Evolutionary conservation across 306 rosid species (phyloP), one percentile per base, ranked within the genome.

Genomic region (Cicer cuneatum): DNA sequence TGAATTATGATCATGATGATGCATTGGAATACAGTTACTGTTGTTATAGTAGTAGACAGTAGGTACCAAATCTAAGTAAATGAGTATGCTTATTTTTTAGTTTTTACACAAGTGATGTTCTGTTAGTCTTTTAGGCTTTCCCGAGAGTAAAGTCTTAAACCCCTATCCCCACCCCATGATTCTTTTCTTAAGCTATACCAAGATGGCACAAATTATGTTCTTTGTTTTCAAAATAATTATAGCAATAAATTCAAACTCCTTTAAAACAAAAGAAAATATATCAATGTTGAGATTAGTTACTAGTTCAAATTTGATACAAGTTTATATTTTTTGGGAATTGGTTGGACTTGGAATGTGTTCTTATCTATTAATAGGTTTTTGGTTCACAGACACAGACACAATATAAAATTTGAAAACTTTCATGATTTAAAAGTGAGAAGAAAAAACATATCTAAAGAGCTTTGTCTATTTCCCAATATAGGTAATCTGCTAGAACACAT

Each of bases 191-290:
- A 71, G 66, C 59, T 24, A 40, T 60, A 62, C 62, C 66, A 62
- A 51, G 19, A 69, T 56, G 69, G 46, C 40, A 43, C 15, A 18
- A 41, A 10, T 8, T 69, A 62, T 19, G 40, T 11, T 58, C 41
- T 65, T 19, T 37, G 70, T 24, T 72, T 72, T 37, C 69, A 73
- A 72, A 73, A 73, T 13, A 56, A 52, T 10, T 10, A 63, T 2
- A 57, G 39, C 61, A 10, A 73, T 57, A 72, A 16, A 42, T 58
- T 16, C 61, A 77, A 56, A 66, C 66, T 54, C 74, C 39, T 7
- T 63, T 39, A 48, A 64, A 76, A 65, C 71, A 8, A 49, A 77
- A 58, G 46, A 29, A 72, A 77, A 16, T 41, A 58, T n/a, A 62
- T 29, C 35, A 29, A 29, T 29, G 5, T 29, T 29, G 35, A 5